phyloP scores from a whole-genome alignment of 371 early-diverging fungal species.

The Rhizomucor miehei region DNA sequence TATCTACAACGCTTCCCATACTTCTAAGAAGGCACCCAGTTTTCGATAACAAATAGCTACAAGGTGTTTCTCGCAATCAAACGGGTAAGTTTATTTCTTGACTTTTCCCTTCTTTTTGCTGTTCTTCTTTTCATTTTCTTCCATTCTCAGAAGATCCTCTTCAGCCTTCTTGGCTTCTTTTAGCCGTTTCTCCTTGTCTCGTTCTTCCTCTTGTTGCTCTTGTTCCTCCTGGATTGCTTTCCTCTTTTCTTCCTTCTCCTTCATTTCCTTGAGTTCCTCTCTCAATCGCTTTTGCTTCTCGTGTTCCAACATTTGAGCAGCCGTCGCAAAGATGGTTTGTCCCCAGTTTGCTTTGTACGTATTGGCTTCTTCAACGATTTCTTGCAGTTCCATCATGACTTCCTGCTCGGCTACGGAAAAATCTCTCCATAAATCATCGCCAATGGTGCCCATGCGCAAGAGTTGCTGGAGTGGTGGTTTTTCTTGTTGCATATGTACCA shows the following conservation, averaged over 20 bases:
- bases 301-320: slow-evolving; percentile 73
- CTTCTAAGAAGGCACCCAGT: too few relatives aligned
- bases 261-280: slow-evolving; percentile 42
- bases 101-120: slow-evolving; percentile 5
- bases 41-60: too few relatives aligned
- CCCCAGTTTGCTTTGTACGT: slow-evolving; percentile 86
- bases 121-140: slow-evolving; percentile 16
- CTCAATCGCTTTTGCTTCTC: slow-evolving; percentile 53
- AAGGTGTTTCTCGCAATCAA: too few relatives aligned
- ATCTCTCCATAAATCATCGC: slow-evolving; percentile 85
- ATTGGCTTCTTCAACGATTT: slow-evolving; percentile 81
- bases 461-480: slow-evolving; percentile 76
- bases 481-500: slow-evolving; percentile 78
- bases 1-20: too few relatives aligned
- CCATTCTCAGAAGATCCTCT: slow-evolving; percentile 19
- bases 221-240: slow-evolving; percentile 1
- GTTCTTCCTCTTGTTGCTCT: slow-evolving; percentile 4
- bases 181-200: slow-evolving; percentile 14
- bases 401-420: slow-evolving; percentile 87
- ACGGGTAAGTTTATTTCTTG: slow-evolving; percentile 3
- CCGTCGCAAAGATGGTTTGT: slow-evolving; percentile 79
- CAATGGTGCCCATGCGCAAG: slow-evolving; percentile 84
- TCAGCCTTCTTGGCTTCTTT: slow-evolving; percentile 23
- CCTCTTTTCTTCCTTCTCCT: slow-evolving; percentile 44
- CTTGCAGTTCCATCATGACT: slow-evolving; percentile 78